Percentiles rank a stretch among this genome's conserved stretches.
Evolutionary conservation across 129 eudicot genomes (phyloP).

Genomic region (Pulicaria dysenterica): DNA sequence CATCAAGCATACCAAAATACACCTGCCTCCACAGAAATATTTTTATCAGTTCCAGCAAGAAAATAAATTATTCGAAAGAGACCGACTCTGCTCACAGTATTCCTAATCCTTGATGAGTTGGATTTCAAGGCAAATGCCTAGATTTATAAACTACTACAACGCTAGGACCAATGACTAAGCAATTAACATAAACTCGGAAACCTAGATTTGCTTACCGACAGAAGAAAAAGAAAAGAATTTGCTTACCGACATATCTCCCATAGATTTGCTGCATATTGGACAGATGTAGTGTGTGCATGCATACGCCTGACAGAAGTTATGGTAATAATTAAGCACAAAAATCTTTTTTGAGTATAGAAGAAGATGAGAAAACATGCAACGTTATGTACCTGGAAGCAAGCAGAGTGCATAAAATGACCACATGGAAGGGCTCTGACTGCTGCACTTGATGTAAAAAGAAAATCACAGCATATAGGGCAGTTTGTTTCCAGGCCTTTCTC

Average conservation of each 20-base stretch:
- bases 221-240: background rate
- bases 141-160: too few relatives aligned
- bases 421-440: conserved; percentile 92
- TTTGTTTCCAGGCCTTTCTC: conserved; percentile 96
- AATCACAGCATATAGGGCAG: conserved; percentile 98
- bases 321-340: conserved; percentile 17
- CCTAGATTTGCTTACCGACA: background rate
- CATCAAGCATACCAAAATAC: conserved; percentile 98
- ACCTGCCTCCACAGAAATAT: conserved; percentile 50
- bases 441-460: conserved; percentile 90
- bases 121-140: too few relatives aligned
- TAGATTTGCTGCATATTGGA: conserved; percentile 97
- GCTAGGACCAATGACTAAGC: too few relatives aligned
- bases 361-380: background rate
- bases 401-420: conserved; percentile 99
- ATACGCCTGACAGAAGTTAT: conserved; percentile 59
- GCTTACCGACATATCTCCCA: conserved; percentile 99
- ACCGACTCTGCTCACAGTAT: too few relatives aligned
- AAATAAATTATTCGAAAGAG: too few relatives aligned
- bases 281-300: conserved; percentile 87
- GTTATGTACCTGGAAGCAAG: conserved; percentile 87
- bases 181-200: too few relatives aligned
- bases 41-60: background rate
- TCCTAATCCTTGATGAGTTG: too few relatives aligned
- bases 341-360: background rate